Conservation (phyloP, 176 grass and related monocot genomes). For the Eleusine indica region DNA sequence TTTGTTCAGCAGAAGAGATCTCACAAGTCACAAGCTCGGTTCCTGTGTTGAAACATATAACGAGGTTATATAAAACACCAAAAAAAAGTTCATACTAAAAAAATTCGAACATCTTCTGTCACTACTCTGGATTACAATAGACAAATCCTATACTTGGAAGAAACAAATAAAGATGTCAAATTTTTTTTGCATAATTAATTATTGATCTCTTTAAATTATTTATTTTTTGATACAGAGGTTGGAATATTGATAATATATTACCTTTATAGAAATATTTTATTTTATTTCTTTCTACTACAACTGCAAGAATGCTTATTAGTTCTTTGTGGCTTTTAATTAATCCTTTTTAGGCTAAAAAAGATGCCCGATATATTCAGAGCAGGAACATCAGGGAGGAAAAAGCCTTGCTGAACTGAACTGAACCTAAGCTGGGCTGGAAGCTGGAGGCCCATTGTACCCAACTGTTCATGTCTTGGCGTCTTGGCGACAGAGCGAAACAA, state of each 20-base stretch:
- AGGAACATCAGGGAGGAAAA: neutral
- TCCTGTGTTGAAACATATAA: too few relatives aligned
- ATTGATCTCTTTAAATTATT: too few relatives aligned
- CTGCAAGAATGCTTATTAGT: too few relatives aligned
- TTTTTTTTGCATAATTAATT: too few relatives aligned
- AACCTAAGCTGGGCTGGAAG: neutral
- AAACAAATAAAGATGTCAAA: neutral
- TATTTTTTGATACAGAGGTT: too few relatives aligned
- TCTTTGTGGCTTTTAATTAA: too few relatives aligned
- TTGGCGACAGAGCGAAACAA: neutral
- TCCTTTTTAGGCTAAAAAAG: too few relatives aligned
- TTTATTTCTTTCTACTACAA: too few relatives aligned
- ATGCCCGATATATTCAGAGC: too few relatives aligned
- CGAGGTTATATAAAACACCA: neutral
- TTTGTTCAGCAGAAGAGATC: neutral
- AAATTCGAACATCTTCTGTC: neutral
- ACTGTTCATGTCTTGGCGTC: neutral
- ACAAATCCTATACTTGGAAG: neutral
- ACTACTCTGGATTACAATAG: neutral
- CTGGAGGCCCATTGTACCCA: neutral
- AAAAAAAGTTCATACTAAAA: neutral
- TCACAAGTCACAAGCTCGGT: neutral
- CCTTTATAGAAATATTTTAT: too few relatives aligned
- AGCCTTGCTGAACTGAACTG: neutral
- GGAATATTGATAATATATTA: too few relatives aligned